phyloP scores from a whole-genome alignment of 352 stramenopile species.

The Pythium insidiosum region DNA sequence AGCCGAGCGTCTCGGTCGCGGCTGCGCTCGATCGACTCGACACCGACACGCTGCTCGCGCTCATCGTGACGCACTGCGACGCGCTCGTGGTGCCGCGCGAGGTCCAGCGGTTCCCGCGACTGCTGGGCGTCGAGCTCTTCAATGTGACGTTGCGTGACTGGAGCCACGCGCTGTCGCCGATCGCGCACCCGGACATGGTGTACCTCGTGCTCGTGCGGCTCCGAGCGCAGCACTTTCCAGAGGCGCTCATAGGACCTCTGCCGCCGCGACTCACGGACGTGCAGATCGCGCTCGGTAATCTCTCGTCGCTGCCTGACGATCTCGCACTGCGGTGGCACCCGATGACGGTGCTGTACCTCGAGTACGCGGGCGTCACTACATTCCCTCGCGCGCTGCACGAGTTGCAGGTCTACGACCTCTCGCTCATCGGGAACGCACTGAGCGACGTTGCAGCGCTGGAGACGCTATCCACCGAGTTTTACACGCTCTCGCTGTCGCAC shows the following conservation, averaged over 20 bases:
- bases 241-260: too few species aligned
- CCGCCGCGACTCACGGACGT: not conserved
- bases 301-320: not conserved
- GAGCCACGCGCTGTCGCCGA: not conserved
- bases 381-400: not conserved
- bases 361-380: not conserved
- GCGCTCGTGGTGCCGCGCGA: not conserved
- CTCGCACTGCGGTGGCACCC: not conserved
- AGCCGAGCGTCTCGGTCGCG: not conserved
- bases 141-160: slow-evolving; percentile 1
- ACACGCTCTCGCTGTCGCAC: not conserved
- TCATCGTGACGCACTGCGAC: slow-evolving; percentile 1
- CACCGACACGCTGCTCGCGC: not conserved
- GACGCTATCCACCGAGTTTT: not conserved
- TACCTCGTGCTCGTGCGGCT: not conserved
- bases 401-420: not conserved
- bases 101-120: slow-evolving; percentile 1
- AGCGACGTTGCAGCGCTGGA: not conserved
- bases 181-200: not conserved
- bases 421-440: not conserved
- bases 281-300: not conserved
- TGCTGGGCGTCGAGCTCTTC: slow-evolving; percentile 7
- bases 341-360: not conserved
- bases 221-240: too few species aligned
- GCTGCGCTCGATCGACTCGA: not conserved